These are phyloP conservation scores for Castanea mollissima DNA, from an alignment of 306 rosid species.

Conservation along the genomic window DNA sequence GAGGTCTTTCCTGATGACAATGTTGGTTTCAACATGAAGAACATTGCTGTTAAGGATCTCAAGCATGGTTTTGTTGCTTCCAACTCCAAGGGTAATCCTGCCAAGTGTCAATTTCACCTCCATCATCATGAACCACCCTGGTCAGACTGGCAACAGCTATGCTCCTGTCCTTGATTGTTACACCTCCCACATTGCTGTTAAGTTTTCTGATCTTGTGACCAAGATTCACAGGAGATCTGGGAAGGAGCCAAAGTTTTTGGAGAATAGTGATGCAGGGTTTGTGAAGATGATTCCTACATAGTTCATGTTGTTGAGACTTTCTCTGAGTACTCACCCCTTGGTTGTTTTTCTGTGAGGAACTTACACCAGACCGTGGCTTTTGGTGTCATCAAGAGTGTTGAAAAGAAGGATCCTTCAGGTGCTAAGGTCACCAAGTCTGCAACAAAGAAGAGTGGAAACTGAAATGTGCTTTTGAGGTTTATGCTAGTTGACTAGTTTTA, in stretches of 20 bases:
- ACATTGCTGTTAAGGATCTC: conserved; percentile 39
- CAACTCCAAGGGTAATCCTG: conserved; percentile 10
- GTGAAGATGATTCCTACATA: conserved; percentile 44
- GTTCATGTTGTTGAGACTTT: conserved; percentile 44
- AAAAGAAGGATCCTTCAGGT: too few relatives aligned
- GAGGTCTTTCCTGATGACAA: too few relatives aligned
- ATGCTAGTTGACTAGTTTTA: background rate
- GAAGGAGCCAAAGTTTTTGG: conserved; percentile 21
- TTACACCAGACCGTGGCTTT: conserved; percentile 24
- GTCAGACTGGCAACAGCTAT: background rate
- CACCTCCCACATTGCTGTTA: too few relatives aligned
- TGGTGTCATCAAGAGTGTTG: too few relatives aligned
- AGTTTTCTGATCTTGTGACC: conserved; percentile 10
- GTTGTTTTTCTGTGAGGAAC: conserved; percentile 43
- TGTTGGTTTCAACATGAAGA: conserved; percentile 30
- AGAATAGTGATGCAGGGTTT: conserved; percentile 44
- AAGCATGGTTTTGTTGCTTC: conserved; percentile 31
- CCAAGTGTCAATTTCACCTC: background rate
- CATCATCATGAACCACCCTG: conserved; percentile 50
- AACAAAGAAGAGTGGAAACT: background rate
- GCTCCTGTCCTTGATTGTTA: too few relatives aligned
- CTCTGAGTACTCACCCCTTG: conserved; percentile 1
- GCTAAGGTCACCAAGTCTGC: too few relatives aligned
- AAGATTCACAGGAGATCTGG: conserved; percentile 40
- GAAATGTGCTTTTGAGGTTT: background rate